Percentiles rank a stretch among this genome's conserved stretches.
Conservation (phyloP, 805 yeast genomes). For the Geotrichum ghanense region DNA sequence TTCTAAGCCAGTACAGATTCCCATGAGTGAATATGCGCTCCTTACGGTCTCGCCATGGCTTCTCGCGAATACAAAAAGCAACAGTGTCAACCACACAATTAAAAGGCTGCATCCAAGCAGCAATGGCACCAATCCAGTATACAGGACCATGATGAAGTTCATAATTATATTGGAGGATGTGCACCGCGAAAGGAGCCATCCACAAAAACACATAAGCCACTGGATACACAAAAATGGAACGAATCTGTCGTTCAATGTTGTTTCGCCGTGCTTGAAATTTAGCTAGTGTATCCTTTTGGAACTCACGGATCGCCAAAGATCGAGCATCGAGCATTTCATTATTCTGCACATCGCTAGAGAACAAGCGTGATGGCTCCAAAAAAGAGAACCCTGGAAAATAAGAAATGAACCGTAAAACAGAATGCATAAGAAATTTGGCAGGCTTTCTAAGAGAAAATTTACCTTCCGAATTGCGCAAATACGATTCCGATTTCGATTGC, state of each 20-base stretch:
- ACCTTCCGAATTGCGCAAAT: too few species aligned
- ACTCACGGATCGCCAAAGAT: constrained; percentile 12
- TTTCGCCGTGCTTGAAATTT: constrained; percentile 52
- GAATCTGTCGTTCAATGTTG: constrained; percentile 65
- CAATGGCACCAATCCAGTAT: constrained; percentile 51
- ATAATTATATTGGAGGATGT: constrained; percentile 42
- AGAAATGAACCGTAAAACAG: neutral
- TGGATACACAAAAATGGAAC: constrained; percentile 74
- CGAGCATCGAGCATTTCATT: constrained; percentile 6
- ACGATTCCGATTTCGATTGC: too few species aligned
- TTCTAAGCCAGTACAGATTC: neutral
- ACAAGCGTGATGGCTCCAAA: constrained; percentile 2
- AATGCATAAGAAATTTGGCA: neutral
- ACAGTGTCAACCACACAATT: constrained; percentile 67
- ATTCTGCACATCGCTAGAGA: neutral
- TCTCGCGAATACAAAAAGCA: constrained; percentile 68
- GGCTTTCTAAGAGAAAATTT: too few species aligned
- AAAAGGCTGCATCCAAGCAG: constrained; percentile 72
- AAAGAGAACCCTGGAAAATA: neutral
- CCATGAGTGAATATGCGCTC: constrained; percentile 2
- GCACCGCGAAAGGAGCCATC: constrained; percentile 67
- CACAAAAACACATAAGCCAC: constrained; percentile 69
- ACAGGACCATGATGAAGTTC: constrained; percentile 39
- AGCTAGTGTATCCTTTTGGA: constrained; percentile 51
- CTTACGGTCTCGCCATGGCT: constrained; percentile 47